Evolutionary conservation across 2,329 filamentous ascomycete species (phyloP).

Genomic region (Didymella pinodella): DNA sequence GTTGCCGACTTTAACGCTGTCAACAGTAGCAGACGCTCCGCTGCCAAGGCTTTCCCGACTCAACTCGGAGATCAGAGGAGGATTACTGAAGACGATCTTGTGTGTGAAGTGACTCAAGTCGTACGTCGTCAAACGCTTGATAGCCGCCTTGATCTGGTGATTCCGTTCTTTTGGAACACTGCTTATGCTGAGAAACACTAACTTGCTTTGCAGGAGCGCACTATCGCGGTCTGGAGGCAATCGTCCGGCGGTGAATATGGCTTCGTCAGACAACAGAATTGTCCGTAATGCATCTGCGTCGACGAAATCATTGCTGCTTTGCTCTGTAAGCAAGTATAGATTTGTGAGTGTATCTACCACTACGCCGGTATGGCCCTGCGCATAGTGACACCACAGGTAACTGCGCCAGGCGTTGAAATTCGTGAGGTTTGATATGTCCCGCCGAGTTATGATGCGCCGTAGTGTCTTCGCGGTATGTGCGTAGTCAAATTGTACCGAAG

Average conservation of each 20-base stretch:
- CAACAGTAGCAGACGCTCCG: not conserved
- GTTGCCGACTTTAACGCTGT: not conserved
- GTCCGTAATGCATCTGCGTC: not conserved
- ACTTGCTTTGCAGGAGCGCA: slow-evolving; percentile 1
- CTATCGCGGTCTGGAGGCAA: too few relatives aligned
- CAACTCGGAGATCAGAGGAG: not conserved
- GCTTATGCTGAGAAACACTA: not conserved
- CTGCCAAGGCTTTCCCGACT: not conserved
- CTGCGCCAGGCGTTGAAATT: too few relatives aligned
- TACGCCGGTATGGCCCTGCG: too few relatives aligned
- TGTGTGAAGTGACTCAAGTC: slow-evolving; percentile 1
- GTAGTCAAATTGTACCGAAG: too few relatives aligned
- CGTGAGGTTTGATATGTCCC: too few relatives aligned
- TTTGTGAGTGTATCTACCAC: too few relatives aligned
- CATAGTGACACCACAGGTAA: too few relatives aligned
- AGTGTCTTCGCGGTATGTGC: too few relatives aligned
- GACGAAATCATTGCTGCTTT: too few relatives aligned
- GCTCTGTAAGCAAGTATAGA: too few relatives aligned
- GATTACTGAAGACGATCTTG: not conserved
- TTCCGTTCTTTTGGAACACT: not conserved
- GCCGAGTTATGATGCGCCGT: too few relatives aligned
- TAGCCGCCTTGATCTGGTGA: not conserved
- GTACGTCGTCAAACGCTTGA: not conserved
- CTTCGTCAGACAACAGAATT: not conserved
- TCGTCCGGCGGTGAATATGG: not conserved